Conservation (phyloP, 257 asterid genomes). For the Penstemon davidsonii region DNA sequence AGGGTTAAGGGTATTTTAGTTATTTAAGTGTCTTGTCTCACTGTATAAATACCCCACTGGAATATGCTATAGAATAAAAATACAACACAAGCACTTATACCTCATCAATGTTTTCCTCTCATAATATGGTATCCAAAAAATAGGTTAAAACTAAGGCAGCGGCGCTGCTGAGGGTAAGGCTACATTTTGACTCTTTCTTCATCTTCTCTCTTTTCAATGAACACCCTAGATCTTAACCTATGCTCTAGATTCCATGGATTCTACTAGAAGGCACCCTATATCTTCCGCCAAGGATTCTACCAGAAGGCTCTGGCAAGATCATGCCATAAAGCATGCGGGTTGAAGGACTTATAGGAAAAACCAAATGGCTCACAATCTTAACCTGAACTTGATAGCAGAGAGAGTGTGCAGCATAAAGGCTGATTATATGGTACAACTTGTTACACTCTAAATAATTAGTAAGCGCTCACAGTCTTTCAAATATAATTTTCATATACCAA, state of each 20-base stretch:
- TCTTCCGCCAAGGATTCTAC: no score
- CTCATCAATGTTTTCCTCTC: no score
- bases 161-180: no score
- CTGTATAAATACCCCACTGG: no score
- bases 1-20: background rate
- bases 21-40: no score
- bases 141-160: no score
- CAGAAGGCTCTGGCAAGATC: background rate
- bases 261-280: background rate
- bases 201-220: no score
- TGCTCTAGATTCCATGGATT: background rate
- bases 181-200: no score
- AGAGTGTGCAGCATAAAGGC: background rate
- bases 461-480: background rate
- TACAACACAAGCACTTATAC: no score
- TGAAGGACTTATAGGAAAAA: slow-evolving; percentile 5
- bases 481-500: slow-evolving; percentile 6
- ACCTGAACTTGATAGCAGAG: background rate
- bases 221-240: no score
- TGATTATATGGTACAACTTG: background rate
- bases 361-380: background rate
- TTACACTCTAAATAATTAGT: background rate
- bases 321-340: background rate
- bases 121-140: no score
- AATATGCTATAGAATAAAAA: no score